Percentiles rank a stretch among this genome's conserved stretches.
These are phyloP conservation scores for Aspergillus homomorphus DNA, from an alignment of 495 filamentous ascomycete species.

Conservation along the genomic window DNA sequence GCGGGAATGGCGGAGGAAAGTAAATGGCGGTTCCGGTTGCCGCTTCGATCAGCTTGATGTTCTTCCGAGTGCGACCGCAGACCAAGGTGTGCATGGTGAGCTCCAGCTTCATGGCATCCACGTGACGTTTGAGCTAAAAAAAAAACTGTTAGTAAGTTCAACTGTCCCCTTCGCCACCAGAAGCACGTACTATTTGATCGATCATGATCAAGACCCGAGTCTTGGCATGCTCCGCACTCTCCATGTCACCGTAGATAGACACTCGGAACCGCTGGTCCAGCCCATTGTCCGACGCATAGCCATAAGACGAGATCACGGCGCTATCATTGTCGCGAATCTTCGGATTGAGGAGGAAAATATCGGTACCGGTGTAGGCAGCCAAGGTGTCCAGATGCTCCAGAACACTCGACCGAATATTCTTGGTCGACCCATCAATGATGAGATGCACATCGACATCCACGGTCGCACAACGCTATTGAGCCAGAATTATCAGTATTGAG, in stretches of 20 bases:
- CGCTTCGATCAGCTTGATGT: conserved; percentile 95
- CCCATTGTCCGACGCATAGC: conserved; percentile 61
- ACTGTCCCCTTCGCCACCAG: not conserved
- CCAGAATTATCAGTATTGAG: conserved; percentile 14
- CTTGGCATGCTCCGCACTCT: conserved; percentile 95
- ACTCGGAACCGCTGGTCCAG: conserved; percentile 82
- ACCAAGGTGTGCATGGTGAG: conserved; percentile 83
- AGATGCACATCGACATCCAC: conserved; percentile 89
- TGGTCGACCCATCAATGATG: conserved; percentile 67
- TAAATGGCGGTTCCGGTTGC: conserved; percentile 93
- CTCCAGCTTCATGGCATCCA: conserved; percentile 80
- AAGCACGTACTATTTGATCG: conserved; percentile 78
- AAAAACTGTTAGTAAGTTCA: conserved; percentile 30
- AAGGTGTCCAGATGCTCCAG: conserved; percentile 81
- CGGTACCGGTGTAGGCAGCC: conserved; percentile 82
- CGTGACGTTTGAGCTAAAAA: conserved; percentile 74
- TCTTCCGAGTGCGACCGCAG: conserved; percentile 88
- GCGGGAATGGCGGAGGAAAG: conserved; percentile 90
- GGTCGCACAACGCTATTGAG: conserved; percentile 74
- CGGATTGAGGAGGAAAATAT: conserved; percentile 90
- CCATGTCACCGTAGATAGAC: conserved; percentile 90
- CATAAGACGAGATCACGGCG: conserved; percentile 56
- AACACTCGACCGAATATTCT: conserved; percentile 65
- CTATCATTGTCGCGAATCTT: conserved; percentile 58
- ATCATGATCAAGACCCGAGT: conserved; percentile 94